A percentile compares a stretch with the other conserved stretches of the same genome.
Evolutionary conservation across 2,329 filamentous ascomycete genomes (phyloP).

Genomic region (Diaporthe destruens): DNA sequence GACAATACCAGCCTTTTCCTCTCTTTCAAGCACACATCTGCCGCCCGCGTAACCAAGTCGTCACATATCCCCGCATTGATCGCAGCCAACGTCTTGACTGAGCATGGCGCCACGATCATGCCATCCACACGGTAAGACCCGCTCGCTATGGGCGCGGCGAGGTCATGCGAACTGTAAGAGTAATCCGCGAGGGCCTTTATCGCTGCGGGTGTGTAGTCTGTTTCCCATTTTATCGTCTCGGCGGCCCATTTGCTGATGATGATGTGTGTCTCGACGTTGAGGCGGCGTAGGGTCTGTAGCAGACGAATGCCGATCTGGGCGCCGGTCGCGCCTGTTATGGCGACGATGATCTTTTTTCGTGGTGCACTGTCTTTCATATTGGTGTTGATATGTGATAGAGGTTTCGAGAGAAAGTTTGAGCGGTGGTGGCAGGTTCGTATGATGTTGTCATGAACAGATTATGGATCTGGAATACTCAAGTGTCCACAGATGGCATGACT

Average conservation of each 20-base stretch:
- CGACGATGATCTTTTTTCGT: slow-evolving; percentile 57
- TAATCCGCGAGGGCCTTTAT: slow-evolving; percentile 55
- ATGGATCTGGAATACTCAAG: neutral
- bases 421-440: neutral
- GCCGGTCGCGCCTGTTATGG: slow-evolving; percentile 64
- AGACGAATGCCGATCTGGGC: slow-evolving; percentile 57
- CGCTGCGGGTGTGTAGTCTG: slow-evolving; percentile 53
- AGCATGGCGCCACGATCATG: slow-evolving; percentile 63
- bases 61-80: slow-evolving; percentile 57
- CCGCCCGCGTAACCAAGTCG: slow-evolving; percentile 59
- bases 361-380: neutral
- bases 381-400: neutral
- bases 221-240: slow-evolving; percentile 62
- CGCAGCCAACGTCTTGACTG: slow-evolving; percentile 61
- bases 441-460: neutral
- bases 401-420: neutral
- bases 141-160: slow-evolving; percentile 58
- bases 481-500: slow-evolving; percentile 3
- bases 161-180: slow-evolving; percentile 56
- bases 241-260: slow-evolving; percentile 63
- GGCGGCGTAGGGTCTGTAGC: slow-evolving; percentile 54
- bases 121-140: slow-evolving; percentile 59
- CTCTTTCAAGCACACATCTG: slow-evolving; percentile 62
- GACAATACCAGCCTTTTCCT: slow-evolving; percentile 54
- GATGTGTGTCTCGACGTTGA: slow-evolving; percentile 62